Percentiles rank a stretch among this genome's conserved stretches.
Conservation (phyloP, 2,329 filamentous ascomycete genomes). For the Ceratocystis cubensis region DNA sequence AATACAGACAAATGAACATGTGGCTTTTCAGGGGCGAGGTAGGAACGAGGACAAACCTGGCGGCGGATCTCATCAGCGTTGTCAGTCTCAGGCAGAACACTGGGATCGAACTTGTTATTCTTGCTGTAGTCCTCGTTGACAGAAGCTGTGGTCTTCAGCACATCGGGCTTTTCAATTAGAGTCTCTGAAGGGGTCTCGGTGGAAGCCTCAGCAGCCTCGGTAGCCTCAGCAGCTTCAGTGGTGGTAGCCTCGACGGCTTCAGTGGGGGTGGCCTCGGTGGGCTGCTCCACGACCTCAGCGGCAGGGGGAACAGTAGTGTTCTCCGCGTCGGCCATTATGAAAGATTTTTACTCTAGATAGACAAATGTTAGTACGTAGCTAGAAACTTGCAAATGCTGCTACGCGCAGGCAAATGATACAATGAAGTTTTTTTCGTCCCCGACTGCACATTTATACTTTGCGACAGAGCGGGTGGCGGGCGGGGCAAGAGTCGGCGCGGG, state of each 20-base stretch:
- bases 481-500: slow-evolving; percentile 18
- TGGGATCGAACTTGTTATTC: slow-evolving; percentile 60
- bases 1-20: slow-evolving; percentile 3
- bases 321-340: slow-evolving; percentile 20
- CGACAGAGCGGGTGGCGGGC: slow-evolving; percentile 18
- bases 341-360: background rate
- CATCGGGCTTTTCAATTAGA: slow-evolving; percentile 25
- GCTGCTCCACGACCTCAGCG: slow-evolving; percentile 24
- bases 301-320: slow-evolving; percentile 19
- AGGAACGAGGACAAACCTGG: slow-evolving; percentile 44
- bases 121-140: slow-evolving; percentile 34
- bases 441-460: slow-evolving; percentile 11
- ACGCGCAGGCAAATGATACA: background rate
- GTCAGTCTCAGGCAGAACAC: slow-evolving; percentile 53
- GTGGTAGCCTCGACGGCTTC: slow-evolving; percentile 24
- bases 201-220: slow-evolving; percentile 12
- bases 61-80: slow-evolving; percentile 72
- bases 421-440: slow-evolving; percentile 14
- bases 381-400: background rate
- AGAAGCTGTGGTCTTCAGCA: slow-evolving; percentile 36
- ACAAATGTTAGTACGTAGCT: background rate
- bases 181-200: slow-evolving; percentile 24
- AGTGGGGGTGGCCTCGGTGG: slow-evolving; percentile 24
- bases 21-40: background rate
- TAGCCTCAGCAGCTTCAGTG: slow-evolving; percentile 17